Conservation (phyloP, 306 rosid species). For the Acmispon strigosus region DNA sequence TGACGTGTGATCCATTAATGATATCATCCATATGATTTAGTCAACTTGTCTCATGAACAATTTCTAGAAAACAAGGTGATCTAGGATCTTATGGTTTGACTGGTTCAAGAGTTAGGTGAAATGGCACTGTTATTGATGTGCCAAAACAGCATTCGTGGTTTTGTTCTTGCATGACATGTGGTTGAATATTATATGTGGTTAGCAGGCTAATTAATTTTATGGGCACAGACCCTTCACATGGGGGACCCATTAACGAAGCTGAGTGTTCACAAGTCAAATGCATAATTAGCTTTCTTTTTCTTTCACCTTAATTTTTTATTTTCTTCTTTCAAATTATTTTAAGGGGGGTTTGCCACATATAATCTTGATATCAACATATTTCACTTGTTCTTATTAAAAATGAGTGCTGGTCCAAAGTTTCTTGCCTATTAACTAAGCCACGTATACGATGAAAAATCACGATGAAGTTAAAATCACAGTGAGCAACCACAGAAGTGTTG, state of each 20-base stretch:
- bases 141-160: slow-evolving; percentile 29
- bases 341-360: too few relatives aligned
- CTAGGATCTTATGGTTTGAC: slow-evolving; percentile 23
- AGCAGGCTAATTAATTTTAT: slow-evolving; percentile 26
- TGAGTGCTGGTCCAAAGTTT: neutral
- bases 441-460: neutral
- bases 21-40: neutral
- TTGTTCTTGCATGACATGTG: slow-evolving; percentile 27
- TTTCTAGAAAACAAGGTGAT: slow-evolving; percentile 3
- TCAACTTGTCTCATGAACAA: slow-evolving; percentile 35
- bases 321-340: too few relatives aligned
- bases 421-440: neutral
- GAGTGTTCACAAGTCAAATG: slow-evolving; percentile 22
- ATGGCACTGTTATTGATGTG: slow-evolving; percentile 32
- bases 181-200: slow-evolving; percentile 30
- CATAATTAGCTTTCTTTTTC: neutral
- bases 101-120: slow-evolving; percentile 31
- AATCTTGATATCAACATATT: too few relatives aligned
- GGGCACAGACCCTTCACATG: slow-evolving; percentile 21
- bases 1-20: slow-evolving; percentile 9
- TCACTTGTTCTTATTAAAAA: neutral
- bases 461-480: too few relatives aligned
- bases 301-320: too few relatives aligned
- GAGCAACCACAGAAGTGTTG: too few relatives aligned
- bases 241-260: slow-evolving; percentile 20